Percentiles rank a stretch among this genome's conserved stretches.
phyloP scores from a whole-genome alignment of 768 basidiomycete species.

The Leucosporidium creatinivorum region DNA sequence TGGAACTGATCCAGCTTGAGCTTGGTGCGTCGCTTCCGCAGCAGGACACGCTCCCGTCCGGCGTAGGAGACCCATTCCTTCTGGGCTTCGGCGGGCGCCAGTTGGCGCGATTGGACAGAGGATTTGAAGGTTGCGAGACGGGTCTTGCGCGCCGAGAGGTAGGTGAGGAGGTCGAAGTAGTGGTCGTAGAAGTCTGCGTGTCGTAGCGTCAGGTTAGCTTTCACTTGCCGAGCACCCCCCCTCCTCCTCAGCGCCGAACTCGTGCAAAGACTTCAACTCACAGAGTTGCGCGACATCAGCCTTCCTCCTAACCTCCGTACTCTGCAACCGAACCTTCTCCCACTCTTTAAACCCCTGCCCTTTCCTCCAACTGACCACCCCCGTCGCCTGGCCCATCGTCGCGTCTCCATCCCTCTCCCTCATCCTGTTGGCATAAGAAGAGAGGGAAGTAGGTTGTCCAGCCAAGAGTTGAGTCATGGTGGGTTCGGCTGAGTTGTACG shows the following conservation, averaged over 20 bases:
- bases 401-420: conserved; percentile 6
- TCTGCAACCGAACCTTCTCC: conserved; percentile 79
- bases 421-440: conserved; percentile 1
- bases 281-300: conserved; percentile 96
- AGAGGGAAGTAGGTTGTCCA: conserved; percentile 1
- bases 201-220: too few species aligned
- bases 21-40: conserved; percentile 88
- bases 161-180: conserved; percentile 91
- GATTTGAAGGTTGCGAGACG: conserved; percentile 73
- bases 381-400: conserved; percentile 32
- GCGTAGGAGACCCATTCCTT: conserved; percentile 89
- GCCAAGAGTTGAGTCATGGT: conserved; percentile 34
- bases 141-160: conserved; percentile 76
- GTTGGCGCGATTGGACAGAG: conserved; percentile 65
- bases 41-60: conserved; percentile 82
- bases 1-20: conserved; percentile 91
- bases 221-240: too few species aligned
- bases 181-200: conserved; percentile 86
- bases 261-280: too few species aligned
- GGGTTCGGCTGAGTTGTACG: conserved; percentile 19
- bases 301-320: conserved; percentile 82
- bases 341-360: conserved; percentile 51
- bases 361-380: conserved; percentile 36
- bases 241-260: neutral
- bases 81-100: conserved; percentile 37